Percentiles rank a stretch among this genome's conserved stretches.
phyloP scores from a whole-genome alignment of 179 eudicot species.

The Amaranthus tricolor region DNA sequence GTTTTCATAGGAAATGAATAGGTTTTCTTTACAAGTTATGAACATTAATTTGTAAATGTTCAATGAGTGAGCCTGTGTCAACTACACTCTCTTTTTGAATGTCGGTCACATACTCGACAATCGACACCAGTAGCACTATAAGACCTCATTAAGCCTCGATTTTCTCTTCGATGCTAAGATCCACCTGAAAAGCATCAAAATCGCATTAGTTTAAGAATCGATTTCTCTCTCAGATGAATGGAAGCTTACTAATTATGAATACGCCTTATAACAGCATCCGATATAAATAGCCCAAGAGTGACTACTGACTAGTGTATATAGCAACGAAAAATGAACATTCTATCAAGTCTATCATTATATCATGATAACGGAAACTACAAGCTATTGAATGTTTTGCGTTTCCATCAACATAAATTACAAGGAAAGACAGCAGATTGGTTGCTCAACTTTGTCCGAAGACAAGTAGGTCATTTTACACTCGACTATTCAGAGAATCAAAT shows the following conservation, averaged over 20 bases:
- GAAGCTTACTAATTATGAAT: background rate
- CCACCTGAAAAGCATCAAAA: slow-evolving; percentile 51
- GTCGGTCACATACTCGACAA: slow-evolving; percentile 71
- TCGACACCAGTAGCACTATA: slow-evolving; percentile 97
- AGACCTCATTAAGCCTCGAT: slow-evolving; percentile 93
- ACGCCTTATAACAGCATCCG: background rate
- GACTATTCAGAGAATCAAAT: too few species aligned
- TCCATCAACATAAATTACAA: background rate
- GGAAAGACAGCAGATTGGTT: background rate
- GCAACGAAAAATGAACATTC: background rate
- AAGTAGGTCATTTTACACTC: too few species aligned
- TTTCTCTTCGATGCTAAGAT: slow-evolving; percentile 95
- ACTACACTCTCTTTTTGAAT: background rate
- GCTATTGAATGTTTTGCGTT: background rate
- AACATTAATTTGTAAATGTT: background rate
- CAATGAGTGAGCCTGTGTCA: background rate
- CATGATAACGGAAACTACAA: background rate
- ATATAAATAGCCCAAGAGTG: background rate
- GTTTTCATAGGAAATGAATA: background rate
- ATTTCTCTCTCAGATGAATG: background rate
- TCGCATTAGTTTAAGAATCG: background rate
- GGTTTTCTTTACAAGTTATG: background rate
- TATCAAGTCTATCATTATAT: background rate
- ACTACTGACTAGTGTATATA: background rate
- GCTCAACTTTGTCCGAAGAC: too few species aligned